Conservation (phyloP, 345 rosid species). For the Rubroshorea leprosula region DNA sequence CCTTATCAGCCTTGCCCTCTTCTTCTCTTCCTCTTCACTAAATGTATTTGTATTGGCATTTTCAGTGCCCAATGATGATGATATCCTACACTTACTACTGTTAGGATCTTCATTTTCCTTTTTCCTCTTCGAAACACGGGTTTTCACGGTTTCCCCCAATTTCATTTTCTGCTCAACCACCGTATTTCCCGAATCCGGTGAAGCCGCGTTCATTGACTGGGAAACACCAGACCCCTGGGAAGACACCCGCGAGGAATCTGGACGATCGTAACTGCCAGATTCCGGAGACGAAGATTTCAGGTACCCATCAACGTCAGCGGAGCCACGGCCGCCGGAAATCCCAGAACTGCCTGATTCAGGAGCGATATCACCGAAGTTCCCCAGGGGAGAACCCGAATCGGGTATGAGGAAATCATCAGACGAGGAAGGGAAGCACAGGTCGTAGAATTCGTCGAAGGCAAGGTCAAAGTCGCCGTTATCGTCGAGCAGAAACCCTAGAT, state of each 20-base stretch:
- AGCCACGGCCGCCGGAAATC: conserved; percentile 24
- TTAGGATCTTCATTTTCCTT: conserved; percentile 39
- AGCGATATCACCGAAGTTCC: conserved; percentile 17
- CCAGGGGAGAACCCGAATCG: conserved; percentile 7
- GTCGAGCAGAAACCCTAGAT: conserved; percentile 38
- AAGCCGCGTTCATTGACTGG: conserved; percentile 25
- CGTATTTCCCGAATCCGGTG: conserved; percentile 34
- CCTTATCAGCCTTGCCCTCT: conserved; percentile 71
- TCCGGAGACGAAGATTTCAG: conserved; percentile 30
- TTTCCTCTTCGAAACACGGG: conserved; percentile 47
- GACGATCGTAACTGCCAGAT: conserved; percentile 9
- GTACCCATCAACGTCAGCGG: conserved; percentile 21
- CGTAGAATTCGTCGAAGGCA: conserved; percentile 59
- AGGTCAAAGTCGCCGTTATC: conserved; percentile 56
- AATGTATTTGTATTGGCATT: conserved; percentile 10
- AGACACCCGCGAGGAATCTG: conserved; percentile 23
- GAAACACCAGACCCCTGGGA: conserved; percentile 54
- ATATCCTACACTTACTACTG: conserved; percentile 39
- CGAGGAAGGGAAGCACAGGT: conserved; percentile 49
- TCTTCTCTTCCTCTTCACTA: conserved; percentile 60
- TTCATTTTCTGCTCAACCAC: conserved; percentile 44
- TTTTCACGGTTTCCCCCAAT: conserved; percentile 32
- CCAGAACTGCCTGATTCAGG: conserved; percentile 26
- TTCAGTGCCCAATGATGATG: conserved; percentile 22
- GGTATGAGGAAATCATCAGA: conserved; percentile 41